These are phyloP conservation scores for Torulaspora globosa DNA, from an alignment of 1,139 yeast species.

Conservation along the genomic window DNA sequence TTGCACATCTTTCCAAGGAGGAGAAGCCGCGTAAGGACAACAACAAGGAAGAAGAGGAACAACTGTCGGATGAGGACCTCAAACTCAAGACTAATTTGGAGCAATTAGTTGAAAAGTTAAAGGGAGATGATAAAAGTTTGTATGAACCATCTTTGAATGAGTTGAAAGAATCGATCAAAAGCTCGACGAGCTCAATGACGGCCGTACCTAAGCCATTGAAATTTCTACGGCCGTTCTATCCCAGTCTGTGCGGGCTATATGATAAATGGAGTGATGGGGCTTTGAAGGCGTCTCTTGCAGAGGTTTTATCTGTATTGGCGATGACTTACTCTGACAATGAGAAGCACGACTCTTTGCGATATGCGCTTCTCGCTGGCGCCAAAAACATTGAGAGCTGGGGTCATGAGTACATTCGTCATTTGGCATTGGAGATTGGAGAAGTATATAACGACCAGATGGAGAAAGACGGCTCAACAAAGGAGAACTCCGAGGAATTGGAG, in stretches of 20 bases:
- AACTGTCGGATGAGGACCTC: slow-evolving; percentile 89
- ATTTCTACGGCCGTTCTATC: slow-evolving; percentile 85
- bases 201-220: slow-evolving; percentile 98
- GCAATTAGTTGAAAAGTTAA: slow-evolving; percentile 73
- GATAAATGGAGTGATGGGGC: slow-evolving; percentile 55
- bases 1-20: slow-evolving; percentile 16
- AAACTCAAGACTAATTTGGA: slow-evolving; percentile 85
- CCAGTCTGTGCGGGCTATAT: slow-evolving; percentile 58
- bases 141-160: slow-evolving; percentile 59
- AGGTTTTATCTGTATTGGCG: slow-evolving; percentile 85
- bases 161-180: slow-evolving; percentile 74
- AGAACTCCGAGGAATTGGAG: slow-evolving; percentile 19
- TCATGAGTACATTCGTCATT: slow-evolving; percentile 93
- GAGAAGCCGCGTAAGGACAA: slow-evolving; percentile 20
- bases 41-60: slow-evolving; percentile 55
- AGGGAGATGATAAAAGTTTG: slow-evolving; percentile 47
- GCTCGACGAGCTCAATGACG: slow-evolving; percentile 96
- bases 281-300: slow-evolving; percentile 58
- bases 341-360: slow-evolving; percentile 73
- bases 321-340: slow-evolving; percentile 92
- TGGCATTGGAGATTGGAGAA: slow-evolving; percentile 91
- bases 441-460: slow-evolving; percentile 69
- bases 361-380: slow-evolving; percentile 64
- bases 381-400: slow-evolving; percentile 87
- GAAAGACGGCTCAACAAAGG: slow-evolving; percentile 42